Evolutionary conservation across 1,284 basidiomycete species (phyloP).

Genomic region (Marasmius tenuissimus): DNA sequence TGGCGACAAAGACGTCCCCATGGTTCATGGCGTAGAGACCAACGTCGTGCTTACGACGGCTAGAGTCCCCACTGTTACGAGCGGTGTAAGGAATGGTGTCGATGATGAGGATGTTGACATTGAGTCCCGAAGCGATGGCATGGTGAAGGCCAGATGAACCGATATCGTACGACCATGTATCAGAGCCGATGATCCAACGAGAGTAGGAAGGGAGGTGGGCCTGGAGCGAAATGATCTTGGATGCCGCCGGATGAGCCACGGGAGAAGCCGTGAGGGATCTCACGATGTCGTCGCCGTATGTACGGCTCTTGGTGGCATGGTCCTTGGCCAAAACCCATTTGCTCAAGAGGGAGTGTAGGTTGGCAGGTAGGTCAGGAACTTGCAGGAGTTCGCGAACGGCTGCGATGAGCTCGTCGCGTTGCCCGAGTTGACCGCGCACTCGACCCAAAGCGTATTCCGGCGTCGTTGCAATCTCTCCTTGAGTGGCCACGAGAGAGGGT

Average conservation of each 20-base stretch:
- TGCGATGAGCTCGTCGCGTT: conserved; percentile 53
- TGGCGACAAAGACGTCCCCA: conserved; percentile 95
- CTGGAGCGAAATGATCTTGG: conserved; percentile 48
- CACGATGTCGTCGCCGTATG: conserved; percentile 63
- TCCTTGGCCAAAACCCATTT: conserved; percentile 60
- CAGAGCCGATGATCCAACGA: conserved; percentile 89
- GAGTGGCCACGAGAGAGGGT: conserved; percentile 66
- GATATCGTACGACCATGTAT: conserved; percentile 87
- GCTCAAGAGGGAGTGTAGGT: conserved; percentile 59
- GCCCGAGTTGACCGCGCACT: conserved; percentile 68
- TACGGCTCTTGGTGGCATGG: conserved; percentile 55
- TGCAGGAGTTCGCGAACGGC: conserved; percentile 52
- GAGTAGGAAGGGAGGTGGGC: conserved; percentile 56
- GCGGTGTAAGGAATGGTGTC: conserved; percentile 89
- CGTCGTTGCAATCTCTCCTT: conserved; percentile 76
- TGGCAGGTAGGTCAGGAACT: conserved; percentile 36
- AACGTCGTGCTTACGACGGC: conserved; percentile 87
- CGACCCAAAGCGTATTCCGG: conserved; percentile 91
- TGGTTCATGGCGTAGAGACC: conserved; percentile 99
- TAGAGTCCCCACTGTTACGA: conserved; percentile 69
- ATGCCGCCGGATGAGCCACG: conserved; percentile 43
- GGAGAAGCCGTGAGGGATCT: conserved; percentile 49
- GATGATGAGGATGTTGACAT: conserved; percentile 88
- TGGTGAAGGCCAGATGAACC: conserved; percentile 87
- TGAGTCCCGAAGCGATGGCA: conserved; percentile 74